A percentile compares a stretch with the other conserved stretches of the same genome.
These are phyloP conservation scores for Peronospora destructor DNA, from an alignment of 352 stramenopile species.

Conservation along the genomic window DNA sequence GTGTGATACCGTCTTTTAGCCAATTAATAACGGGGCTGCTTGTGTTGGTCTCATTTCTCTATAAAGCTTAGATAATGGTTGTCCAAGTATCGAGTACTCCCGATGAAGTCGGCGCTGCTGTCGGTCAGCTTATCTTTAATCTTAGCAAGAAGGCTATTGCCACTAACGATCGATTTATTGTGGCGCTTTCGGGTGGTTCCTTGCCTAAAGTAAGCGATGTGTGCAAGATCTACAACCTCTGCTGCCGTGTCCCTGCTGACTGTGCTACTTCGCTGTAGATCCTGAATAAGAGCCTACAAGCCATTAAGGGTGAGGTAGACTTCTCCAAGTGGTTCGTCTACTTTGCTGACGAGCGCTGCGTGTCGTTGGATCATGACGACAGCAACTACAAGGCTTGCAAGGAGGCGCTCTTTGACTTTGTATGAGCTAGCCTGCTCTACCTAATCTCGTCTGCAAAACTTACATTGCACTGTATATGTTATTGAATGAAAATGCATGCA, in stretches of 20 bases:
- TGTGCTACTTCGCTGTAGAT: constrained; percentile 33
- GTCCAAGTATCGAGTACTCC: constrained; percentile 45
- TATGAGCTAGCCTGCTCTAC: constrained; percentile 17
- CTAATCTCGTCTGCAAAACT: not conserved
- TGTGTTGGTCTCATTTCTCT: constrained; percentile 1
- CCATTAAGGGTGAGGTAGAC: constrained; percentile 78
- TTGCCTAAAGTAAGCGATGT: constrained; percentile 53
- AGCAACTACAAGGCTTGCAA: constrained; percentile 94
- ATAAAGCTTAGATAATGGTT: constrained; percentile 27
- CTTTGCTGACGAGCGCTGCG: constrained; percentile 96
- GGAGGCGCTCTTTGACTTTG: constrained; percentile 82
- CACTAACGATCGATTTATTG: constrained; percentile 54
- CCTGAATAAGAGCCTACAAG: constrained; percentile 69
- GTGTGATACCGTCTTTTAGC: constrained; percentile 5
- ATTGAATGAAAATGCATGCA: constrained; percentile 2
- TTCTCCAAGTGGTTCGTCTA: constrained; percentile 97
- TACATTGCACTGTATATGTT: not conserved
- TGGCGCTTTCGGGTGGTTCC: constrained; percentile 85
- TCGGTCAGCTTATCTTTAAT: constrained; percentile 59
- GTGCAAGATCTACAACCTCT: not conserved
- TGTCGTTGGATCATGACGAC: constrained; percentile 87
- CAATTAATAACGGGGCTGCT: constrained; percentile 13
- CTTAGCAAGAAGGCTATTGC: constrained; percentile 61
- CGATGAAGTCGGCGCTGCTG: constrained; percentile 53
- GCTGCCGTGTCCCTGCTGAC: not conserved